phyloP scores from a whole-genome alignment of 129 eudicot genomes.

The Sambucus nigra region DNA sequence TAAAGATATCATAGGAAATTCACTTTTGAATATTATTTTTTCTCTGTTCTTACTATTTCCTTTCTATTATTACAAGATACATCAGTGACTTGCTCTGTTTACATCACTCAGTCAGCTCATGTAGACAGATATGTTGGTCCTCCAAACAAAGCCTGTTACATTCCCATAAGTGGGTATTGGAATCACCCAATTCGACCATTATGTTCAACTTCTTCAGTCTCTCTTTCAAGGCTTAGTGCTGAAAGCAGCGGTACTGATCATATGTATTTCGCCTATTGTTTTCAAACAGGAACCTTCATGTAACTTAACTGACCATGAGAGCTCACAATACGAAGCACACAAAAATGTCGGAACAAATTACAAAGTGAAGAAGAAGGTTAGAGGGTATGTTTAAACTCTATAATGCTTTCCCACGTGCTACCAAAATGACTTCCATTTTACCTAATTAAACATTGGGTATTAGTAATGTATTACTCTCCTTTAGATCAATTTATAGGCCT shows the following conservation, averaged over 20 bases:
- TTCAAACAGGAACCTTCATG: slow-evolving; percentile 6
- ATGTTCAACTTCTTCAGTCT: slow-evolving; percentile 20
- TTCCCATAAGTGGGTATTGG: slow-evolving; percentile 13
- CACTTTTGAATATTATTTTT: not conserved
- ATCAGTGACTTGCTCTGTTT: slow-evolving; percentile 13
- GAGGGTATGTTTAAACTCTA: slow-evolving; percentile 22
- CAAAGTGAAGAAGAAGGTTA: slow-evolving; percentile 32
- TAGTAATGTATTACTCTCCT: too few relatives aligned
- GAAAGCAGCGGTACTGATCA: slow-evolving; percentile 32
- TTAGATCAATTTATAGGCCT: too few relatives aligned
- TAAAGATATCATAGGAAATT: not conserved
- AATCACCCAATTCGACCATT: slow-evolving; percentile 13
- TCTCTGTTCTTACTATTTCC: not conserved
- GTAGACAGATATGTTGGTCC: slow-evolving; percentile 4
- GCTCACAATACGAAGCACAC: slow-evolving; percentile 5
- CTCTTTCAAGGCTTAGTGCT: slow-evolving; percentile 26
- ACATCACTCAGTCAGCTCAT: slow-evolving; percentile 13
- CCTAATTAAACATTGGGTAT: too few relatives aligned
- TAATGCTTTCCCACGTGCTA: too few relatives aligned
- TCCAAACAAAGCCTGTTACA: slow-evolving; percentile 14
- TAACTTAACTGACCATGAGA: slow-evolving; percentile 9
- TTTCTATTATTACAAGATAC: slow-evolving; percentile 17
- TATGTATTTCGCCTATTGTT: slow-evolving; percentile 18
- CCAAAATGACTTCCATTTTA: too few relatives aligned
- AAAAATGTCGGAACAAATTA: slow-evolving; percentile 2